A percentile compares a stretch with the other conserved stretches of the same genome.
Evolutionary conservation across 352 stramenopile genomes (phyloP).

Genomic region (Phytophthora rubi): DNA sequence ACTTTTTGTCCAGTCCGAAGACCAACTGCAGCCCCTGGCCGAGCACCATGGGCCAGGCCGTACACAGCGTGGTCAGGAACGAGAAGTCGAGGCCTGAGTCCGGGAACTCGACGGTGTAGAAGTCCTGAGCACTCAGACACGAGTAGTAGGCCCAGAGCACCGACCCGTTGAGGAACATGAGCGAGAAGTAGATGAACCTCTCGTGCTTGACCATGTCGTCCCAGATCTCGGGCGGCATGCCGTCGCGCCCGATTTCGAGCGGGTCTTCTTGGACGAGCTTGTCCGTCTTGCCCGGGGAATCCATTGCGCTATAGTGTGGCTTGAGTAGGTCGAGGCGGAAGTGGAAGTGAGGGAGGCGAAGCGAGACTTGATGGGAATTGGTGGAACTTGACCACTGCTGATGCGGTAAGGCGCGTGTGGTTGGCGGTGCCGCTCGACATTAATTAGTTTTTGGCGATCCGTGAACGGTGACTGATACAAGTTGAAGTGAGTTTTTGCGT

Average conservation of each 20-base stretch:
- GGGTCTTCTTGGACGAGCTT: slow-evolving; percentile 42
- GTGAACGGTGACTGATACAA: slow-evolving; percentile 21
- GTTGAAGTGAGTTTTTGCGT: slow-evolving; percentile 26
- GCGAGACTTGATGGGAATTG: slow-evolving; percentile 1
- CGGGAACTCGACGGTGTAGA: slow-evolving; percentile 56
- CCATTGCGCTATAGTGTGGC: slow-evolving; percentile 11
- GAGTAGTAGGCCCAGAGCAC: slow-evolving; percentile 77
- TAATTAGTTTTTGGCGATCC: slow-evolving; percentile 15
- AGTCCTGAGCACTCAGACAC: slow-evolving; percentile 69
- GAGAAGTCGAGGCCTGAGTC: slow-evolving; percentile 56
- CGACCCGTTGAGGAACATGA: slow-evolving; percentile 72
- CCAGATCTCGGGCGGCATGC: slow-evolving; percentile 60
- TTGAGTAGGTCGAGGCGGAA: slow-evolving; percentile 9
- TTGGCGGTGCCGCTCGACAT: slow-evolving; percentile 19
- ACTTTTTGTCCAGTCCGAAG: slow-evolving; percentile 61
- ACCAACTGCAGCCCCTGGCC: slow-evolving; percentile 61
- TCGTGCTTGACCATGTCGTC: slow-evolving; percentile 58
- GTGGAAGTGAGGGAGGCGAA: slow-evolving; percentile 10
- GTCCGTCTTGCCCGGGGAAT: slow-evolving; percentile 40
- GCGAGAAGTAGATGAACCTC: slow-evolving; percentile 59
- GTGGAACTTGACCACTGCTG: slow-evolving; percentile 17
- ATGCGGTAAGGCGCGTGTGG: slow-evolving; percentile 4
- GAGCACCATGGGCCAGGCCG: slow-evolving; percentile 58
- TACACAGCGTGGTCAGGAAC: slow-evolving; percentile 66
- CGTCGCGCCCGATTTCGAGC: slow-evolving; percentile 37